These are phyloP conservation scores for Penicillium janthinellum DNA, from an alignment of 2,329 filamentous ascomycete genomes.

Conservation along the genomic window DNA sequence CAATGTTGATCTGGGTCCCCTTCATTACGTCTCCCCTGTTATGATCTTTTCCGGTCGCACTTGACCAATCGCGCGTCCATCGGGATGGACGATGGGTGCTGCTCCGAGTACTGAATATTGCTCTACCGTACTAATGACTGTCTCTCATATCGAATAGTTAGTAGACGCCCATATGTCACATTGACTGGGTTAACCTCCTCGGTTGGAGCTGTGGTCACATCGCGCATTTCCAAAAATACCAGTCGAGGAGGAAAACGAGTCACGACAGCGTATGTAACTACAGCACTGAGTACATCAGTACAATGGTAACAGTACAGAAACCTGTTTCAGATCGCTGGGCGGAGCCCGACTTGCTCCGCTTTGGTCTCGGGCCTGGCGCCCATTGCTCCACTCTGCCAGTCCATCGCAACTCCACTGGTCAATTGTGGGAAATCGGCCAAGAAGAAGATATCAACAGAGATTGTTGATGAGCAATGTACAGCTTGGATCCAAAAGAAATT, in stretches of 20 bases:
- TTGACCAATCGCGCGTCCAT: background rate
- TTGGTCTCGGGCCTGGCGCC: background rate
- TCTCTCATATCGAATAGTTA: too few species aligned
- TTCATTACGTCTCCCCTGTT: background rate
- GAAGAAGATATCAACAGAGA: background rate
- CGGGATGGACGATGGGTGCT: background rate
- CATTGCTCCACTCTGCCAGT: constrained; percentile 5
- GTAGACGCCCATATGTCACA: background rate
- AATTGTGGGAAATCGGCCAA: background rate
- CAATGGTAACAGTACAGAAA: background rate
- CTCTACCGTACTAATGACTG: background rate
- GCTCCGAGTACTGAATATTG: too few species aligned
- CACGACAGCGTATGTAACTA: background rate
- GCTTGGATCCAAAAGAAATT: background rate
- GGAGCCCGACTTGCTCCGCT: constrained; percentile 7
- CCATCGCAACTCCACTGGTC: background rate
- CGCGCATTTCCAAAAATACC: constrained; percentile 7
- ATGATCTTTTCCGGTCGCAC: background rate
- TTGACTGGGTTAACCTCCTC: background rate
- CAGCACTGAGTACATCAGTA: too few species aligned
- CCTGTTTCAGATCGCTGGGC: constrained; percentile 14
- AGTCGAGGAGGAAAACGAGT: background rate
- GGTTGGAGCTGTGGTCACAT: constrained; percentile 11
- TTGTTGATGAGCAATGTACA: background rate
- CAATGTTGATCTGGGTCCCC: background rate